Conservation (phyloP, 2,329 filamentous ascomycete species). For the Rugonectria rugulosa region DNA sequence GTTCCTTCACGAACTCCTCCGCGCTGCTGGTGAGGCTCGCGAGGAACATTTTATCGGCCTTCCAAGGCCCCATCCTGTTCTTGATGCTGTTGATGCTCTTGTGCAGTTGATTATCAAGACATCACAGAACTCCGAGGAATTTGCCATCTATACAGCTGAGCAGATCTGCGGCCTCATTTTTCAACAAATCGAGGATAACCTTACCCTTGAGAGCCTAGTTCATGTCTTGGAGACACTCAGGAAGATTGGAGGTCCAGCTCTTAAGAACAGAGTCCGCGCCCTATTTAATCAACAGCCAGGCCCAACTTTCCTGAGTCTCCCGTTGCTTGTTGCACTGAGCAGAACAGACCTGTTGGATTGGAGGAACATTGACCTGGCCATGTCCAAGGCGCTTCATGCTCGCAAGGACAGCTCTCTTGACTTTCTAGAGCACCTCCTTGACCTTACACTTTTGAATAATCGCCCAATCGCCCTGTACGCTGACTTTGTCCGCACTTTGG, state of each 20-base stretch:
- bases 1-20: constrained; percentile 64
- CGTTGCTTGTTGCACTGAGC: constrained; percentile 64
- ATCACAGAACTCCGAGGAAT: constrained; percentile 67
- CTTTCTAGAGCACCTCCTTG: constrained; percentile 81
- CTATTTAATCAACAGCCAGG: constrained; percentile 65
- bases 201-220: constrained; percentile 68
- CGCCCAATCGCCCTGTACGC: constrained; percentile 80
- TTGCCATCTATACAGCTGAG: constrained; percentile 65
- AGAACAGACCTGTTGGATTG: constrained; percentile 69
- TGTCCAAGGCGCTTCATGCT: constrained; percentile 75
- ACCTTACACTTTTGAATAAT: constrained; percentile 80
- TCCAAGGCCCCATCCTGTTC: constrained; percentile 63
- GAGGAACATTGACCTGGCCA: constrained; percentile 72
- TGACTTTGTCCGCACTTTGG: constrained; percentile 84
- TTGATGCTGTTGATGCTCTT: constrained; percentile 70
- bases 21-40: constrained; percentile 58
- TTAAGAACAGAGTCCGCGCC: constrained; percentile 63
- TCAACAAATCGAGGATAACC: constrained; percentile 59
- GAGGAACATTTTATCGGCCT: constrained; percentile 69
- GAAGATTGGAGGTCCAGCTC: constrained; percentile 63
- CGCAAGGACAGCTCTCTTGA: constrained; percentile 77
- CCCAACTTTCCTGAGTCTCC: constrained; percentile 63
- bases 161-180: constrained; percentile 67
- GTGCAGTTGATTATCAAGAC: constrained; percentile 70
- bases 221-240: constrained; percentile 68